phyloP scores from a whole-genome alignment of 805 yeast species.

The Metschnikowia orientalis region DNA sequence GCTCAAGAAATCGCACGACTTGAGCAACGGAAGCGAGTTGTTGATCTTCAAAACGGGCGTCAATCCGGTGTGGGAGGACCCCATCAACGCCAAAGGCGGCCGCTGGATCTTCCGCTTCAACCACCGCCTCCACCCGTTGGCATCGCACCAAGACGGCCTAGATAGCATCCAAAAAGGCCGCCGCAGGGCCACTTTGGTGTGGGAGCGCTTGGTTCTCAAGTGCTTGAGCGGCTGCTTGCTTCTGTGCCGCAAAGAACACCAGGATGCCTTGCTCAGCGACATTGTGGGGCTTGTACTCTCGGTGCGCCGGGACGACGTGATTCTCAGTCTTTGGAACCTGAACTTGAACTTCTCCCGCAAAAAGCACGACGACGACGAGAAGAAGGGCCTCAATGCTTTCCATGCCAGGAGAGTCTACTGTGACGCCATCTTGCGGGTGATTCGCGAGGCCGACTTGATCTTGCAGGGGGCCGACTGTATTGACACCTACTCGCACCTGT shows the following conservation, averaged over 20 bases:
- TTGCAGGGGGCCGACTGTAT: slow-evolving; percentile 33
- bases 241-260: slow-evolving; percentile 34
- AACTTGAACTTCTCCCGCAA: slow-evolving; percentile 34
- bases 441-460: slow-evolving; percentile 46
- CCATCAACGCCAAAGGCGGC: slow-evolving; percentile 56
- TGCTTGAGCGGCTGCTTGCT: slow-evolving; percentile 49
- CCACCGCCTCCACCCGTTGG: slow-evolving; percentile 24
- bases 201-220: slow-evolving; percentile 54
- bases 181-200: slow-evolving; percentile 39
- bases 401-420: slow-evolving; percentile 44
- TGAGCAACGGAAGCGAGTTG: slow-evolving; percentile 47
- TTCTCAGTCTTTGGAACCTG: slow-evolving; percentile 60
- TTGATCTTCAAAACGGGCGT: slow-evolving; percentile 56
- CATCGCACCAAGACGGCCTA: slow-evolving; percentile 13
- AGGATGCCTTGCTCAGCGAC: slow-evolving; percentile 42
- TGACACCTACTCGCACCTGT: slow-evolving; percentile 29
- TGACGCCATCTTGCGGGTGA: slow-evolving; percentile 42
- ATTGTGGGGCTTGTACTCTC: slow-evolving; percentile 59
- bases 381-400: slow-evolving; percentile 36
- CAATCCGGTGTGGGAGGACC: slow-evolving; percentile 68
- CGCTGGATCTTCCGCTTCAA: slow-evolving; percentile 55
- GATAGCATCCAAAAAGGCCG: slow-evolving; percentile 24
- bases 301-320: slow-evolving; percentile 55
- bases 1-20: slow-evolving; percentile 36
- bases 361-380: slow-evolving; percentile 22